These are phyloP conservation scores for Naganishia albida DNA, from an alignment of 1,284 basidiomycete genomes.

Conservation along the genomic window DNA sequence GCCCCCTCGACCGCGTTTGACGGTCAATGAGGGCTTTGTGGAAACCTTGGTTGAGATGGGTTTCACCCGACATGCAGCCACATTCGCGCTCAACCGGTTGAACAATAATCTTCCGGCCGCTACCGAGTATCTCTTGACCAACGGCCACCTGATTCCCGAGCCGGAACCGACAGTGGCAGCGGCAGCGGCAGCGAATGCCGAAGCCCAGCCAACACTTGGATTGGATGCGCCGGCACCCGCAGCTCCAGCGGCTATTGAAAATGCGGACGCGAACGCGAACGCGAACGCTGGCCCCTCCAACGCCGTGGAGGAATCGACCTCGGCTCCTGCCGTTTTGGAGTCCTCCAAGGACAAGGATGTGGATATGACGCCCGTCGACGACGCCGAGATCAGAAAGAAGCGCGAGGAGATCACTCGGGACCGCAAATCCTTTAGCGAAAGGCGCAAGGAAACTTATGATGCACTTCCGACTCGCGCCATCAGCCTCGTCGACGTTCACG, in stretches of 20 bases:
- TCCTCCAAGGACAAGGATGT: constrained; percentile 30
- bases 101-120: constrained; percentile 88
- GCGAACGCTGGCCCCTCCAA: constrained; percentile 7
- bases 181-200: constrained; percentile 2
- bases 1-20: constrained; percentile 22
- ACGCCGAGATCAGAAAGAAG: not conserved
- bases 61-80: constrained; percentile 81
- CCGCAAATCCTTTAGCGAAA: constrained; percentile 23
- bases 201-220: constrained; percentile 41
- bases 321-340: constrained; percentile 23
- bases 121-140: constrained; percentile 80
- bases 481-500: constrained; percentile 78
- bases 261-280: constrained; percentile 24
- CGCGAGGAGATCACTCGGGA: constrained; percentile 14
- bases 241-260: constrained; percentile 32
- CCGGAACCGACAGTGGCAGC: constrained; percentile 46
- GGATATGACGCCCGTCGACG: constrained; percentile 19
- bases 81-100: constrained; percentile 76
- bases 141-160: constrained; percentile 70
- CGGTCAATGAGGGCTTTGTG: constrained; percentile 57
- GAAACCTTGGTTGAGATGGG: constrained; percentile 93
- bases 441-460: constrained; percentile 14
- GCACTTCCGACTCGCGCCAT: constrained; percentile 31
- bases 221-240: constrained; percentile 33
- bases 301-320: constrained; percentile 16